Evolutionary conservation across 2,329 filamentous ascomycete genomes (phyloP), one percentile per base, ranked within the genome.

Genomic region (Blastomyces gilchristii): DNA sequence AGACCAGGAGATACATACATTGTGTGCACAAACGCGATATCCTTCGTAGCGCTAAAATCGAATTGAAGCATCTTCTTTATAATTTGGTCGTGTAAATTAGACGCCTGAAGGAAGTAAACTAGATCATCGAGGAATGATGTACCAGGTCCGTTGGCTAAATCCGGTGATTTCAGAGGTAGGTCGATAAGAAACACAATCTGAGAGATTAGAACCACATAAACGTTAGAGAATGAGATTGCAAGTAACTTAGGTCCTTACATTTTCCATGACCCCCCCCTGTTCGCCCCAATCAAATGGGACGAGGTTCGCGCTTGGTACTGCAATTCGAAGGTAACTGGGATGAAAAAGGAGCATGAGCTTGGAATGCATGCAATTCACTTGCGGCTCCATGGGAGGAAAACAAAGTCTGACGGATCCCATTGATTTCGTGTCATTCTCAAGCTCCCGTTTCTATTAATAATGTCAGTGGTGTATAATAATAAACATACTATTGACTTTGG

Each of bases 291-390:
- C 93, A 69, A 89, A 91, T 8, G 85, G 81, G 14, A 89, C 86
- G 58, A 97, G 78, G 69, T 99, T 99, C 1, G 91, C 94, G 3
- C 88, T 93, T 0, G 94, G 91, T 1, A 97, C 80, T 0, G 88
- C 93, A 54, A 99, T 81, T 7, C 94, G 85, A 18, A 97, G 75
- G 72, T 91, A 86, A 1, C 77, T 77, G 0, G 83, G 77, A 68
- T 91, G 90, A 69, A 91, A 93, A n/a, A 97, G 81, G 1, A 97
- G 76, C 82, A 96, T 92, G 53, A 97, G 80, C 72, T 99, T 97
- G 59, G 91, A 96, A 75, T 97, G 94, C 91, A 97, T 96, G 69
- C 82, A 86, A 31, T 86, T 87, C 6, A 85, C 77, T 57, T 83
- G 79, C 1, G 85, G 83, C 50, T 85, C 80, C 89, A 97, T 93